Evolutionary conservation across 441 rosid genomes (phyloP), one percentile per base, ranked within the genome.

Genomic region (Arabidopsis hybrid): DNA sequence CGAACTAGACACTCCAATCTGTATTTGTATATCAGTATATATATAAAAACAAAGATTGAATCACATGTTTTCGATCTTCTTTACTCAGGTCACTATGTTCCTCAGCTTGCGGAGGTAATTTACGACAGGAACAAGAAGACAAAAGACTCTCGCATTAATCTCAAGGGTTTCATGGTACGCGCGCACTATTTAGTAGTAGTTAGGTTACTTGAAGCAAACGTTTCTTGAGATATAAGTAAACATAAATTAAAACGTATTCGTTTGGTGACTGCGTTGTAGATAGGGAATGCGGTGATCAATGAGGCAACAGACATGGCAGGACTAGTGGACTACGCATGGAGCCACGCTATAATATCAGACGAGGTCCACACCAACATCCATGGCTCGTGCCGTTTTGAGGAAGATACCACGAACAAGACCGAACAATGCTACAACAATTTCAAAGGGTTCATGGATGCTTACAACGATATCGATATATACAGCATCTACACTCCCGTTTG

Each of bases 81-180:
- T 51, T 40, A 16, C 32, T 38, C 45, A 91, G 95, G 97, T 69
- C 95, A 91, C 49, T 91, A 89, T 81, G 95, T 86, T 63, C 97
- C 97, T 26, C 95, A 91, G 65, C 89, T 91, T 4, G 91, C 95
- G 10, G 91, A 91, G 75, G 80, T 78, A 14, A 85, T 91, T 31
- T 80, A 81, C 61, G 86, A 89, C 29, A 81, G 79, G 64, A 89
- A 91, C 84, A 77, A 85, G 72, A 73, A 53, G 32, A 26, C 49
- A 58, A 64, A 29, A 50, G 74, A 78, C 31, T 66, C 84, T 9
- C 81, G 65, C 58, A 87, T 91, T 63, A 88, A 91, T 57, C 85
- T 91, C 69, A 89, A 89, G 50, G 95, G 97, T 8, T 83, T 91
- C 85, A 86, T 89, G 88, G 95, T 91, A 67, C n/a, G n/a, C n/a